These are phyloP conservation scores for Ophiostoma sp. DNA, from an alignment of 2,329 filamentous ascomycete species.

Conservation along the genomic window DNA sequence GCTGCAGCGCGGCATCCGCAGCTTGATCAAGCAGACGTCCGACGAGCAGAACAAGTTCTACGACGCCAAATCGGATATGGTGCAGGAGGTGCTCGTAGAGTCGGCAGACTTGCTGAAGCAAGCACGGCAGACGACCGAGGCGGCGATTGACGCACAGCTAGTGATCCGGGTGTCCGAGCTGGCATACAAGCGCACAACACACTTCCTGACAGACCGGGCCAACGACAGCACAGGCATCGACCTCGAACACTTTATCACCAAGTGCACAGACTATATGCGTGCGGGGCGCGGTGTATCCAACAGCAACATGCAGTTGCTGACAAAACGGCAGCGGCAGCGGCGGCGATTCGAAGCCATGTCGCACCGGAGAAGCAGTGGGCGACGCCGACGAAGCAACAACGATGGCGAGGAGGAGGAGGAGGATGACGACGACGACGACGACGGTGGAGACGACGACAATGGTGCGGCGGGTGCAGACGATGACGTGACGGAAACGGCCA, in stretches of 20 bases:
- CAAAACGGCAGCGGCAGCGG: slow-evolving; percentile 45
- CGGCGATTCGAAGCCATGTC: slow-evolving; percentile 37
- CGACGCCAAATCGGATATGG: slow-evolving; percentile 56
- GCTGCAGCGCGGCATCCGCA: slow-evolving; percentile 43
- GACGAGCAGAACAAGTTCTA: slow-evolving; percentile 66
- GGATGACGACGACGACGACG: neutral
- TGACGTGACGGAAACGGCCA: slow-evolving; percentile 36
- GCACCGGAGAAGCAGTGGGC: neutral
- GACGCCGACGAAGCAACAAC: slow-evolving; percentile 28
- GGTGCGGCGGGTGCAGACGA: slow-evolving; percentile 51
- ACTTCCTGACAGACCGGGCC: slow-evolving; percentile 58
- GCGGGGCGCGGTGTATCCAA: slow-evolving; percentile 53
- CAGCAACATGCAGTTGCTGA: slow-evolving; percentile 47
- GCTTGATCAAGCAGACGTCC: slow-evolving; percentile 51
- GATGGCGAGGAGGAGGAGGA: slow-evolving; percentile 33
- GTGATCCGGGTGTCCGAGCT: slow-evolving; percentile 76
- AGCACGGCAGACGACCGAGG: slow-evolving; percentile 84
- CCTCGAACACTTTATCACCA: slow-evolving; percentile 84
- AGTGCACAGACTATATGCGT: slow-evolving; percentile 83
- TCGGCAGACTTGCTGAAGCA: slow-evolving; percentile 60
- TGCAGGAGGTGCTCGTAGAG: slow-evolving; percentile 60
- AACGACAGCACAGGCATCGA: slow-evolving; percentile 71
- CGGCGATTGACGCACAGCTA: slow-evolving; percentile 81
- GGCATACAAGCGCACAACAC: slow-evolving; percentile 69
- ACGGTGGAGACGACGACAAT: slow-evolving; percentile 30